Percentiles rank a stretch among this genome's conserved stretches.
Conservation (phyloP, 2,329 filamentous ascomycete species). For the Diplodia corticola region DNA sequence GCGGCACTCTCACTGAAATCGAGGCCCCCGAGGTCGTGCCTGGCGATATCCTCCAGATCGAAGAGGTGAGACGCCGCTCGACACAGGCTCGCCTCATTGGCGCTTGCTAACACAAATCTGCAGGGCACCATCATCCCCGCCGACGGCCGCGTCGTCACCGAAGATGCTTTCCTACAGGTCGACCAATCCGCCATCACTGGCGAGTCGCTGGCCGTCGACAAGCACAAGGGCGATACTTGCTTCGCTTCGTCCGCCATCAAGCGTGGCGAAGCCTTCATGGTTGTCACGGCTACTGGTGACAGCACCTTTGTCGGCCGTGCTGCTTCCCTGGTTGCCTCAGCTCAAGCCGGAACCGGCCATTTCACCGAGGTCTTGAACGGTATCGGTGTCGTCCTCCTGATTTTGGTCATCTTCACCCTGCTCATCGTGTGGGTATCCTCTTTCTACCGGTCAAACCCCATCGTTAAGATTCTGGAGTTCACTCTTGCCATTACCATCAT, state of each 20-base stretch:
- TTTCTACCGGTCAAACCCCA: conserved; percentile 83
- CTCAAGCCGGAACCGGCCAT: conserved; percentile 73
- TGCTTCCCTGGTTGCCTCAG: conserved; percentile 79
- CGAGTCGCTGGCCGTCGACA: conserved; percentile 88
- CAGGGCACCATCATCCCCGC: conserved; percentile 82
- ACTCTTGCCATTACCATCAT: conserved; percentile 88
- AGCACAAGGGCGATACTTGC: conserved; percentile 77
- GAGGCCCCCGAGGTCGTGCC: conserved; percentile 83
- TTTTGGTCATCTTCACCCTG: conserved; percentile 78
- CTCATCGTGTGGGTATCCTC: conserved; percentile 82
- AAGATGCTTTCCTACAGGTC: conserved; percentile 82
- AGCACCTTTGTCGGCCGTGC: conserved; percentile 88
- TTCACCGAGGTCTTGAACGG: conserved; percentile 90
- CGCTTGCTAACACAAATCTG: background rate
- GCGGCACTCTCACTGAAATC: conserved; percentile 74
- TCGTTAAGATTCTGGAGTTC: conserved; percentile 77
- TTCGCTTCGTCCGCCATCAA: conserved; percentile 88
- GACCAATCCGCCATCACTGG: conserved; percentile 92
- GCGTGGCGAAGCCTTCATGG: conserved; percentile 81
- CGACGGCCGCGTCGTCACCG: conserved; percentile 81
- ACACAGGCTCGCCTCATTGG: background rate
- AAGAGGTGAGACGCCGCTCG: conserved; percentile 56
- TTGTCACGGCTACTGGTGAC: conserved; percentile 83
- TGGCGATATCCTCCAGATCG: conserved; percentile 85
- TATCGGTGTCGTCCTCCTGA: conserved; percentile 77